Evolutionary conservation across 164 flowering plant species (phyloP).

Genomic region (Cinnamomum micranthum): DNA sequence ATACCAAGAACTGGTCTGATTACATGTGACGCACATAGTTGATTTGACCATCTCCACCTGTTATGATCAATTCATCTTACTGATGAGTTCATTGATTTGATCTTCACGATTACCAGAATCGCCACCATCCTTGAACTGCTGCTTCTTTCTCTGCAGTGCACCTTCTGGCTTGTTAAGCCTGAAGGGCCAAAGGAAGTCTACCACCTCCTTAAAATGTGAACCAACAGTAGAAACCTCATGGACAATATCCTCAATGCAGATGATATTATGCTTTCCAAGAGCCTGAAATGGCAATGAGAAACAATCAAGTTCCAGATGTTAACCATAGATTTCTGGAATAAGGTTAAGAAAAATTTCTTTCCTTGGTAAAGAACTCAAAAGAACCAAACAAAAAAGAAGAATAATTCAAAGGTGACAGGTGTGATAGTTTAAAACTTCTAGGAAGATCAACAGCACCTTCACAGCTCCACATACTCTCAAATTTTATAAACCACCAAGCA

Average conservation of each 20-base stretch:
- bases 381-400: background rate
- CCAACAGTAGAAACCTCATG: slow-evolving; percentile 69
- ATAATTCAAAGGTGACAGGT: background rate
- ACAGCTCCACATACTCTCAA: background rate
- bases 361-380: background rate
- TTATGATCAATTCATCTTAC: slow-evolving; percentile 54
- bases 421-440: background rate
- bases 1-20: background rate
- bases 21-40: background rate
- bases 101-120: slow-evolving; percentile 75
- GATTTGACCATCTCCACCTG: background rate
- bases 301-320: background rate
- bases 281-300: slow-evolving; percentile 31
- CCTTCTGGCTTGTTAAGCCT: slow-evolving; percentile 59
- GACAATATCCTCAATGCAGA: slow-evolving; percentile 75
- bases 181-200: slow-evolving; percentile 65
- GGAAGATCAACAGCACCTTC: background rate
- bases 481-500: background rate
- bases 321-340: background rate
- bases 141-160: slow-evolving; percentile 47
- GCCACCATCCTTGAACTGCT: slow-evolving; percentile 60
- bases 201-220: slow-evolving; percentile 68
- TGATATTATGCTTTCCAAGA: slow-evolving; percentile 58
- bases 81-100: slow-evolving; percentile 59
- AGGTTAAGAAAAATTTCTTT: background rate